A percentile compares a stretch with the other conserved stretches of the same genome.
Conservation (phyloP, 257 asterid species). For the Pogostemon cablin region DNA sequence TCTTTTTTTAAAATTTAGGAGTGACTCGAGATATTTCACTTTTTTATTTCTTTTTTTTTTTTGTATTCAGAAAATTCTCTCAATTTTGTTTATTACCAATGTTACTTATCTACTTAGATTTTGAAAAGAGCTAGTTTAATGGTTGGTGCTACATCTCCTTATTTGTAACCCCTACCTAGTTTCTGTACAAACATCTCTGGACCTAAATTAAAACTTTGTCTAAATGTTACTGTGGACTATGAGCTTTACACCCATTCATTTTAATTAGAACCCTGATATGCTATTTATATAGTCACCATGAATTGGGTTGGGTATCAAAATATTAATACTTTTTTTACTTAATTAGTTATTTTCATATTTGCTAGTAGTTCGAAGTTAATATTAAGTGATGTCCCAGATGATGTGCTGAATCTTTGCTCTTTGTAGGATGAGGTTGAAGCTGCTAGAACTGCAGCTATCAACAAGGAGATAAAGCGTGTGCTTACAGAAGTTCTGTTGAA, state of each 20-base stretch:
- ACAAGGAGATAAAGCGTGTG: slow-evolving; percentile 92
- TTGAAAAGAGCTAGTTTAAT: background rate
- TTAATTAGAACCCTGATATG: slow-evolving; percentile 5
- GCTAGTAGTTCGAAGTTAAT: slow-evolving; percentile 2
- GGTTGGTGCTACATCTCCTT: slow-evolving; percentile 4
- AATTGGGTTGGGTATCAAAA: slow-evolving; percentile 24
- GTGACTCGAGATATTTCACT: background rate
- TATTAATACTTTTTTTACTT: slow-evolving; percentile 18
- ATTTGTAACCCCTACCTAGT: background rate
- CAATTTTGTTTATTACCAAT: background rate
- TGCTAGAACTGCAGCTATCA: slow-evolving; percentile 85
- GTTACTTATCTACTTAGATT: background rate
- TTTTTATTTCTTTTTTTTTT: slow-evolving; percentile 11
- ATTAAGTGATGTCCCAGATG: background rate
- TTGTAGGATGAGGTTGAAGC: slow-evolving; percentile 90
- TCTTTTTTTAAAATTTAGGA: background rate
- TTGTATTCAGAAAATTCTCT: slow-evolving; percentile 15
- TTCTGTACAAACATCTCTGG: background rate
- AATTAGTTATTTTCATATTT: slow-evolving; percentile 10
- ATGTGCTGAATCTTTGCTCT: slow-evolving; percentile 36
- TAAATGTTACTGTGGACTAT: slow-evolving; percentile 12
- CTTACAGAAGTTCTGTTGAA: slow-evolving; percentile 94
- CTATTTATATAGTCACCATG: slow-evolving; percentile 4
- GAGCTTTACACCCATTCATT: slow-evolving; percentile 7
- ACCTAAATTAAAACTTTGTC: background rate